Base-by-base conservation (phyloP, 192 early-diverging fungal species). In the Podila epicladia region DNA sequence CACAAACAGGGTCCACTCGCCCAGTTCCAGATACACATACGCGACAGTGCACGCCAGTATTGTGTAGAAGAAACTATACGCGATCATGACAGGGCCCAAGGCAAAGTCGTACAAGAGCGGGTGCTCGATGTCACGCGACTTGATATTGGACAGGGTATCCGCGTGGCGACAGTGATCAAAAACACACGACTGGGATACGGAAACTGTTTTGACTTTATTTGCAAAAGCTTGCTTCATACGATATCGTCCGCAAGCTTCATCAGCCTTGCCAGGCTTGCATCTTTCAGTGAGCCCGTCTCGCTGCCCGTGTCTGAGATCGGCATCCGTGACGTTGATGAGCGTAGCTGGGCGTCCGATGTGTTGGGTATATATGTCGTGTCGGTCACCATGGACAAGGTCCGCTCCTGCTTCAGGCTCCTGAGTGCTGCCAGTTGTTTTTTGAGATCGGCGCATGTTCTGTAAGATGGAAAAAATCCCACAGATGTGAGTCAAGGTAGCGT, bases 401-500 rank as follows among this genome's bases (percentile, higher is more conserved):
- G 35, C 3, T 76, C 68, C 33, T 76, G 74, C n/a, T 76, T 70
- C 51, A 76, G 19, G 9, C 33, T 26, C 31, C 38, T 63, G 50
- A 76, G 57, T 58, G 17, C 61, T n/a, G 74, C 50, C 15, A 76
- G 58, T 26, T 70, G 20, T 65, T 66, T 65, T 48, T 67, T 58
- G 5, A 76, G 58, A 61, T 76, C 68, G 15, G 45, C 67, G 11
- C 74, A 76, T 29, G 74, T 76, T 12, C 74, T 76, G 59, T 17
- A 29, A 62, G 12, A 12, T 20, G 9, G 2, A 26, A 53, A 62
- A n/a, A 65, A 1, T 41, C 3, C 38, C 9, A 41, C 3, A 24
- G 33, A 33, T 33, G 33, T 33, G 33, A 3, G 61, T 41, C n/a
- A 58, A 26, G 26, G 9, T 58, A 24, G 2, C 2, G 22, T 26